Evolutionary conservation across 208 protist genomes (phyloP).

Genomic region (Trypanosoma grayi): DNA sequence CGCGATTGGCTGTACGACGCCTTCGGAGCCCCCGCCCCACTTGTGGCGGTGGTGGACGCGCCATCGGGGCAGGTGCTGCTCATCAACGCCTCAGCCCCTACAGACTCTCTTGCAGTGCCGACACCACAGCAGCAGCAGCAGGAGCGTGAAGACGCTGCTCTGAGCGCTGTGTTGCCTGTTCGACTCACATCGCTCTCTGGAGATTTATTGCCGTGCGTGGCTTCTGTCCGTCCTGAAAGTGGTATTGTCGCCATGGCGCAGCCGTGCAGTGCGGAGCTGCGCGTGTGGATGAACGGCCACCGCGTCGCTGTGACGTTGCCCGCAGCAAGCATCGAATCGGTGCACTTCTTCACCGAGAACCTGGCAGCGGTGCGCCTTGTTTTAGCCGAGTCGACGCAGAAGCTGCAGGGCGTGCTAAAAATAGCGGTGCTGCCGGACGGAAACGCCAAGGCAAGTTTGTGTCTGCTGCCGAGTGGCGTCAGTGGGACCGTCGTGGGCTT

Average conservation of each 20-base stretch:
- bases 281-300: slow-evolving; percentile 20
- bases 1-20: background rate
- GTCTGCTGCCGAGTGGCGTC: slow-evolving; percentile 17
- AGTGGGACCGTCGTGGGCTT: slow-evolving; percentile 23
- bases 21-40: background rate
- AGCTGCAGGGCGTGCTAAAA: slow-evolving; percentile 27
- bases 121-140: slow-evolving; percentile 1
- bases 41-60: slow-evolving; percentile 11
- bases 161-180: slow-evolving; percentile 18
- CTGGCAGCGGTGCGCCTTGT: slow-evolving; percentile 15
- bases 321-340: slow-evolving; percentile 4
- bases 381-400: background rate
- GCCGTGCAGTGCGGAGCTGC: slow-evolving; percentile 20
- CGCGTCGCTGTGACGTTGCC: slow-evolving; percentile 29
- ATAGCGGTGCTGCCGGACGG: slow-evolving; percentile 18
- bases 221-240: slow-evolving; percentile 15
- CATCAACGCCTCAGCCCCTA: slow-evolving; percentile 15
- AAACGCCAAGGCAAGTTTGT: slow-evolving; percentile 19
- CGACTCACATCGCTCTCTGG: background rate
- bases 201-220: background rate
- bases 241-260: slow-evolving; percentile 34
- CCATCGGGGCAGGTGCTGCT: slow-evolving; percentile 9
- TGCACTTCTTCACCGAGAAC: slow-evolving; percentile 30
- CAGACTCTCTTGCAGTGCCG: background rate
- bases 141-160: background rate